Evolutionary conservation across 192 early-diverging fungal species (phyloP).

Genomic region (Backusella parvicylindrica): DNA sequence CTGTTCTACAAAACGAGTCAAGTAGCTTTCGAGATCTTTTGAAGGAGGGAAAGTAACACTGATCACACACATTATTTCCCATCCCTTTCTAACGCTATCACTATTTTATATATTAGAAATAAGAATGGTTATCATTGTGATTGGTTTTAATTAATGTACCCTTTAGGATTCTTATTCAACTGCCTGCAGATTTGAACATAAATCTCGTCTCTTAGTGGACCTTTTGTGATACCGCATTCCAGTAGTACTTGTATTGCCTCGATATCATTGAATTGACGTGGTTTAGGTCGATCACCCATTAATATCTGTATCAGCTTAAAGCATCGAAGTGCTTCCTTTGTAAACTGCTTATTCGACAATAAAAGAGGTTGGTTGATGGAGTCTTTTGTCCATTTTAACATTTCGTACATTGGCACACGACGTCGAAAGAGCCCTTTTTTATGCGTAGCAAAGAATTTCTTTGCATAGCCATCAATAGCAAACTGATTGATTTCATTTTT

Average conservation of each 20-base stretch:
- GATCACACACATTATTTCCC: conserved; percentile 81
- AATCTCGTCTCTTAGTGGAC: conserved; percentile 87
- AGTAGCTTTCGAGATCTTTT: conserved; percentile 80
- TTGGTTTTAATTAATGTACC: conserved; percentile 27
- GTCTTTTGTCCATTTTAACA: conserved; percentile 81
- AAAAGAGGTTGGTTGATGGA: conserved; percentile 79
- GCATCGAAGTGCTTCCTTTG: conserved; percentile 80
- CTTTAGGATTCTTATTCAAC: conserved; percentile 70
- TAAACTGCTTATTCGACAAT: conserved; percentile 71
- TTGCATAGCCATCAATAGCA: conserved; percentile 83
- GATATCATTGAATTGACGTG: conserved; percentile 32
- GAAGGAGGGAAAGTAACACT: conserved; percentile 89
- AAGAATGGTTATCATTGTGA: not conserved
- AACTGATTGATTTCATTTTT: conserved; percentile 77
- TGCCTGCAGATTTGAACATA: conserved; percentile 94
- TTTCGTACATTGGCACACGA: conserved; percentile 84
- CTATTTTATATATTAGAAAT: conserved; percentile 14
- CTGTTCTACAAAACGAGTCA: conserved; percentile 73
- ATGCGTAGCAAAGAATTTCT: conserved; percentile 88
- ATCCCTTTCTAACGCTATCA: conserved; percentile 75
- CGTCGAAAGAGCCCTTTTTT: conserved; percentile 82
- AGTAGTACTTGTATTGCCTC: conserved; percentile 74
- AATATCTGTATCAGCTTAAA: conserved; percentile 82
- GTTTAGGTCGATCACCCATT: conserved; percentile 67
- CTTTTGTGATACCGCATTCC: conserved; percentile 69